Conservation (phyloP, 2,329 filamentous ascomycete species). For the Chaetomium sp. region DNA sequence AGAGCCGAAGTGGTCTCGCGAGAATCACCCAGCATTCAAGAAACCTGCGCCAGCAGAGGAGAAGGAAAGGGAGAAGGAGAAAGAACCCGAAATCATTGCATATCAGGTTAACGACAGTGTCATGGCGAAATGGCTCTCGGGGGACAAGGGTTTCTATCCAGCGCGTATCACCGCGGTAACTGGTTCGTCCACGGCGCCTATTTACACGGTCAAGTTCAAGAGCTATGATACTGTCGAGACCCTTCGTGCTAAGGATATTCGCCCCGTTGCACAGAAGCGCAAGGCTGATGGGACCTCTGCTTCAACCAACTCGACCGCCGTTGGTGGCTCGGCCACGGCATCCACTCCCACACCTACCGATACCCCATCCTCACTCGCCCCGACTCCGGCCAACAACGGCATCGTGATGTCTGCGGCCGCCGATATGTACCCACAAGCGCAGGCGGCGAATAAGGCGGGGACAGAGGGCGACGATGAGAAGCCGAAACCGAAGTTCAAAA, state of each 20-base stretch:
- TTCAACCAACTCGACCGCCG: constrained; percentile 24
- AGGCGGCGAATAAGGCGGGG: constrained; percentile 45
- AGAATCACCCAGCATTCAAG: constrained; percentile 73
- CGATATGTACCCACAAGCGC: constrained; percentile 50
- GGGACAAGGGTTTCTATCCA: constrained; percentile 85
- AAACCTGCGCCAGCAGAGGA: constrained; percentile 40
- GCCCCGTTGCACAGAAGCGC: constrained; percentile 72
- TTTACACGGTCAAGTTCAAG: constrained; percentile 94
- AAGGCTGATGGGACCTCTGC: constrained; percentile 72
- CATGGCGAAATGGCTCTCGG: constrained; percentile 82
- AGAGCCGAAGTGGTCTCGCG: constrained; percentile 64
- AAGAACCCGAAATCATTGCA: constrained; percentile 47
- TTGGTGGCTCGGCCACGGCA: constrained; percentile 25
- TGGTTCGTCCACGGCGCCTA: constrained; percentile 80
- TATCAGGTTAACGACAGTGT: constrained; percentile 88
- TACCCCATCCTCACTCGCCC: constrained; percentile 15
- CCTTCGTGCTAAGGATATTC: constrained; percentile 73
- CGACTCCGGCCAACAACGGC: constrained; percentile 43
- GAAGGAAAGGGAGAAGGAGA: constrained; percentile 32
- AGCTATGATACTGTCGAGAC: constrained; percentile 82
- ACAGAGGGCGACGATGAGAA: constrained; percentile 62
- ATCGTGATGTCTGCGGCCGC: constrained; percentile 51
- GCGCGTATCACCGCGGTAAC: constrained; percentile 91
- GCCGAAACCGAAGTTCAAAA: constrained; percentile 73
- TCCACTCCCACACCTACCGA: constrained; percentile 1